Conservation (phyloP, 2,329 filamentous ascomycete species). For the Arthrobotrys pseudoclavata region DNA sequence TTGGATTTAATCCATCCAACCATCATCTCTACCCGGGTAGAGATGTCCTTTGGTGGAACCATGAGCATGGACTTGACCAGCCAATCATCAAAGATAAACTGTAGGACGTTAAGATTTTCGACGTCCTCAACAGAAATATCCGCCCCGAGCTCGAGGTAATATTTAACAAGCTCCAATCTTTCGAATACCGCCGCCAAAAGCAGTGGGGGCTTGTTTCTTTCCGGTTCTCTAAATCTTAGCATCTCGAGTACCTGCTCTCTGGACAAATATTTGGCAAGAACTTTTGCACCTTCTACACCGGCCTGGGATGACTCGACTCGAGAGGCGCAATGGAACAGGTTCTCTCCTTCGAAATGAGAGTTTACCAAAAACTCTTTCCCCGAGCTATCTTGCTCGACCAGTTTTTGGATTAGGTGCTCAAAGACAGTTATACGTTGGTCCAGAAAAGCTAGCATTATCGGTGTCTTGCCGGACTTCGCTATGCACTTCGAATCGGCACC, state of each 20-base stretch:
- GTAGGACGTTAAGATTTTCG: slow-evolving; percentile 16
- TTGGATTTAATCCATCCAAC: slow-evolving; percentile 20
- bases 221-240: slow-evolving; percentile 24
- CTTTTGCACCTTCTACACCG: slow-evolving; percentile 1
- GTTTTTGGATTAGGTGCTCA: slow-evolving; percentile 24
- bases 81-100: slow-evolving; percentile 36
- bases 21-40: slow-evolving; percentile 26
- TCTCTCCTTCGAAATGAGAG: slow-evolving; percentile 27
- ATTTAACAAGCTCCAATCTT: slow-evolving; percentile 27
- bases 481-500: slow-evolving; percentile 35
- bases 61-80: slow-evolving; percentile 22
- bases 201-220: slow-evolving; percentile 23
- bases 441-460: slow-evolving; percentile 23
- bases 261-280: slow-evolving; percentile 35
- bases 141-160: slow-evolving; percentile 18
- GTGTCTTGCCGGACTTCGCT: slow-evolving; percentile 39
- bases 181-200: slow-evolving; percentile 33
- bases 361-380: slow-evolving; percentile 27
- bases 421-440: slow-evolving; percentile 28
- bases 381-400: slow-evolving; percentile 1
- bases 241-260: slow-evolving; percentile 31
- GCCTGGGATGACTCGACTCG: slow-evolving; percentile 1
- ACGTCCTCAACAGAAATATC: slow-evolving; percentile 31
- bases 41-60: slow-evolving; percentile 1
- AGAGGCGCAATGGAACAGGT: slow-evolving; percentile 32